Conservation (phyloP, 1,284 basidiomycete species). For the Cryptococcus maquisensis region DNA sequence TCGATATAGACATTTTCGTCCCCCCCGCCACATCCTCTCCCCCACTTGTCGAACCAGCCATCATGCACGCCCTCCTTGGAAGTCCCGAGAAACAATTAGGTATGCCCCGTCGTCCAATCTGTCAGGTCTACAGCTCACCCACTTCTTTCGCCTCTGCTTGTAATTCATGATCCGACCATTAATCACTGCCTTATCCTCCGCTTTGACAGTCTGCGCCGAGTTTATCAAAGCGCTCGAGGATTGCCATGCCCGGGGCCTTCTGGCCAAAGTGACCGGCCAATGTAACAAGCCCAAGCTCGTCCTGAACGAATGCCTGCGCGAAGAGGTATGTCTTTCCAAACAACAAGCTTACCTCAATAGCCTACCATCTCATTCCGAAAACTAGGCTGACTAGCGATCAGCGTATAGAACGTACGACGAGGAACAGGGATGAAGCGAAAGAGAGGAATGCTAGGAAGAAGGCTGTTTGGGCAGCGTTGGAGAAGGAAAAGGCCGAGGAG, state of each 20-base stretch:
- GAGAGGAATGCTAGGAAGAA: conserved; percentile 50
- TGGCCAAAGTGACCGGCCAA: conserved; percentile 29
- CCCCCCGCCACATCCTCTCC: not conserved
- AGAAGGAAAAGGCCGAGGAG: conserved; percentile 26
- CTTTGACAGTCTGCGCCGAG: conserved; percentile 41
- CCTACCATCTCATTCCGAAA: not conserved
- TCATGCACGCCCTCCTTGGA: conserved; percentile 45
- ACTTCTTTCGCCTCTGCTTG: not conserved
- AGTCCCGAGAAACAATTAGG: conserved; percentile 41
- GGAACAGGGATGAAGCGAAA: conserved; percentile 66
- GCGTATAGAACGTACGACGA: conserved; percentile 65
- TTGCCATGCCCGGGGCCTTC: conserved; percentile 38
- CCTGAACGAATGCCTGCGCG: conserved; percentile 67
- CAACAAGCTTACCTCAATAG: not conserved
- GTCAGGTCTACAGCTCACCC: not conserved
- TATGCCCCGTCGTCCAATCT: conserved; percentile 17
- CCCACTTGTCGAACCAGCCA: not conserved
- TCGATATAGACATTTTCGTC: not conserved
- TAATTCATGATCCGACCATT: no score
- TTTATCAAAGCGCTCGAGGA: conserved; percentile 42
- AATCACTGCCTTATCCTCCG: no score
- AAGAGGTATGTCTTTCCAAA: conserved; percentile 60
- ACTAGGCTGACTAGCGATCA: conserved; percentile 32
- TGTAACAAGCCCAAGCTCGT: conserved; percentile 70
- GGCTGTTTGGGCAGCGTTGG: conserved; percentile 37